These are phyloP conservation scores for Plasmodium chabaudi DNA, from an alignment of 169 alveolate genomes.

Conservation along the genomic window DNA sequence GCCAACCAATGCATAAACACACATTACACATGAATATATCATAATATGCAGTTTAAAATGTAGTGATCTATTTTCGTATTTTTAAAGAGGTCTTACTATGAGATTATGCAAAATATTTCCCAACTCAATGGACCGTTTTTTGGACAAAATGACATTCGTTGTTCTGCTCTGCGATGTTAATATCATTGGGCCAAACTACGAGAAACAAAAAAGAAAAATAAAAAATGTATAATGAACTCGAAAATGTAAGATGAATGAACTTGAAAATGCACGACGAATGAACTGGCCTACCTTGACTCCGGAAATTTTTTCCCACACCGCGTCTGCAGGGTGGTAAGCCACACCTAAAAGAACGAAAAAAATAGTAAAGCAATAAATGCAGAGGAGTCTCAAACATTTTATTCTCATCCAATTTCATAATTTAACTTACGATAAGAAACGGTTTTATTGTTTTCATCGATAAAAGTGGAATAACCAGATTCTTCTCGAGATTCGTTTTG, in stretches of 20 bases:
- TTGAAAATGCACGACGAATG: neutral
- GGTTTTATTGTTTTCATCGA: conserved; percentile 63
- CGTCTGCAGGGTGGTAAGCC: conserved; percentile 62
- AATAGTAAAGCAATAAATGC: too few relatives aligned
- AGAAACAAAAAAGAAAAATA: neutral
- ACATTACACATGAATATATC: neutral
- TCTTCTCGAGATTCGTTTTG: conserved; percentile 18
- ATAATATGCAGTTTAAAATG: neutral
- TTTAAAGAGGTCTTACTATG: conserved; percentile 19
- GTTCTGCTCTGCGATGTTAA: conserved; percentile 71
- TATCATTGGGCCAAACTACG: conserved; percentile 65
- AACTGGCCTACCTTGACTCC: conserved; percentile 53
- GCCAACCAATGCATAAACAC: too few relatives aligned
- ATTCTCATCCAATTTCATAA: too few relatives aligned
- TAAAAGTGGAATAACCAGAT: conserved; percentile 45
- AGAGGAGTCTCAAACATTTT: too few relatives aligned
- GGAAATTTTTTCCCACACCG: conserved; percentile 65
- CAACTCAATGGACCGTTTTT: conserved; percentile 60
- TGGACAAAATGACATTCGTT: conserved; percentile 64
- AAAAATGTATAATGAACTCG: neutral
- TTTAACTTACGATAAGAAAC: conserved; percentile 44
- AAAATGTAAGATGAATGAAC: neutral
- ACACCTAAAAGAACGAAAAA: conserved; percentile 35
- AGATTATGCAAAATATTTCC: conserved; percentile 60
- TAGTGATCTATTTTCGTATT: neutral